Evolutionary conservation across 306 rosid genomes (phyloP), one percentile per base, ranked within the genome.

Genomic region (Vigna angularis): DNA sequence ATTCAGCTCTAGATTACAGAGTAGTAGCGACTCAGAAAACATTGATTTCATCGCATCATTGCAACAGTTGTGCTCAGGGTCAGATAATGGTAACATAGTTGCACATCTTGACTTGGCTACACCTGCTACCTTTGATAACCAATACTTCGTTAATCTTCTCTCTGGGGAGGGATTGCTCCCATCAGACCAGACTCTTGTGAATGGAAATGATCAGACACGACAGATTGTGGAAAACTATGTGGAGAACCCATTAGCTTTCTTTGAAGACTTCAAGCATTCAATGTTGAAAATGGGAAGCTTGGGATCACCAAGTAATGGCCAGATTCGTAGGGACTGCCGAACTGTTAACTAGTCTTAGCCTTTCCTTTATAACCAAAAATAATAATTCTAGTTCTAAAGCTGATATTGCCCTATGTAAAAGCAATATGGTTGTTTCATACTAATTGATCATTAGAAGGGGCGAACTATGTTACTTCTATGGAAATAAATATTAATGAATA

Each of bases 51-150:
- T 88, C 6, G 70, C 90, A 64, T 87, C 91, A 3, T 77, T 95
- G 79, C 92, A 84, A 63, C 87, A 86, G 49, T 52, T 91, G 13
- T 95, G 98, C 79, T 82, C 90, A 0, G 92, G 62, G n/a, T 13
- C 72, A 0, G 87, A 77, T 52, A 53, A 59, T 48, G 59, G 66
- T 62, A 74, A 75, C 26, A 50, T 66, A 20, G 70, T 85, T 5
- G 89, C 91, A 74, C 84, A 87, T 1, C 89, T 95, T 16, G 98
- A 92, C 89, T 69, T 91, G 15, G 87, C 56, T 12, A 91, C 96
- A 32, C 98, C 98, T 0, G 89, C 90, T 1, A 87, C 96, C 0
- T 95, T 95, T 16, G 98, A 95, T 47, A 93, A 91, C 82, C 98
- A 95, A 50, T 92, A 92, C 79, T 89, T 77, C 38, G 57, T 88